Evolutionary conservation across 208 protist species (phyloP).

Genomic region (Phytomonas sp.): DNA sequence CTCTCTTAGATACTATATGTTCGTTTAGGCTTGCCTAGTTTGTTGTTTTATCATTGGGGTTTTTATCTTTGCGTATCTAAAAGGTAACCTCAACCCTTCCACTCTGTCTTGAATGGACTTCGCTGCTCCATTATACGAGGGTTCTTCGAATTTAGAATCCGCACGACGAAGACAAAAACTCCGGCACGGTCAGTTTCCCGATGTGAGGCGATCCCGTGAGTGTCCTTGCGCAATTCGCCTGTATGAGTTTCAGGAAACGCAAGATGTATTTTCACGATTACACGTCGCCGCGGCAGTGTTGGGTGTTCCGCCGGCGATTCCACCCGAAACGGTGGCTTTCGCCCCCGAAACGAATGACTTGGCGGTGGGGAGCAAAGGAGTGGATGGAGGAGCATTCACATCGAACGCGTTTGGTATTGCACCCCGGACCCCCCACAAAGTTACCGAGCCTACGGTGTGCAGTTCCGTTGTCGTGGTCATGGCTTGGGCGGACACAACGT

Average conservation of each 20-base stretch:
- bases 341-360: slow-evolving; percentile 23
- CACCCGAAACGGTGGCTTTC: slow-evolving; percentile 10
- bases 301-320: slow-evolving; percentile 15
- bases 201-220: slow-evolving; percentile 22
- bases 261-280: slow-evolving; percentile 9
- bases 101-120: not conserved
- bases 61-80: not conserved
- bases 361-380: slow-evolving; percentile 17
- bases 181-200: slow-evolving; percentile 2
- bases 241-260: slow-evolving; percentile 17
- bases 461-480: slow-evolving; percentile 26
- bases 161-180: not conserved
- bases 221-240: slow-evolving; percentile 44
- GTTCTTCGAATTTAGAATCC: not conserved
- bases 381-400: not conserved
- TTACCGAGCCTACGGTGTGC: not conserved
- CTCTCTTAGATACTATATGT: not conserved
- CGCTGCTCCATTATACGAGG: not conserved
- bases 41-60: not conserved
- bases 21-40: not conserved
- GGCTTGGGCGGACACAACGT: slow-evolving; percentile 50
- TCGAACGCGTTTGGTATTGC: not conserved
- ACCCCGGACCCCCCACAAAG: not conserved
- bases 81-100: not conserved
- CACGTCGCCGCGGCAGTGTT: slow-evolving; percentile 16